Conservation (phyloP, 1,139 yeast species). For the Chernovozyma sophiae-reginae region DNA sequence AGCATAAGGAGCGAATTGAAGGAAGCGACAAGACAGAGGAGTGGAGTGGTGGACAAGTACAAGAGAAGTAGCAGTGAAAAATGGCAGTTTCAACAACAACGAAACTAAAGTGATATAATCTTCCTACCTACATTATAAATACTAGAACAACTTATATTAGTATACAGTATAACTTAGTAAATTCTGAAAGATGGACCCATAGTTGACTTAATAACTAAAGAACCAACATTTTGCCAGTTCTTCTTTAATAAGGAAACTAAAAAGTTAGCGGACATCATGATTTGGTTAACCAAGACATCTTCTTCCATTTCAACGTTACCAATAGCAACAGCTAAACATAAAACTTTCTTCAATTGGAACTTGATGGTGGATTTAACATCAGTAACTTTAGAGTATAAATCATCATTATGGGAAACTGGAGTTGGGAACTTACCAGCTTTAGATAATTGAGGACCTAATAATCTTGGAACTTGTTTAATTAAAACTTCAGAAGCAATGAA, state of each 20-base stretch:
- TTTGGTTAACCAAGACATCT: constrained; percentile 94
- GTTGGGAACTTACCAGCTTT: constrained; percentile 99
- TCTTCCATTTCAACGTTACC: constrained; percentile 99
- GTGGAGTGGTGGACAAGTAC: no score
- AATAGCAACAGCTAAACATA: constrained; percentile 89
- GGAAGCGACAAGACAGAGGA: background rate
- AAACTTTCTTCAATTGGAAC: constrained; percentile 99
- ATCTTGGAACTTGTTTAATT: constrained; percentile 99
- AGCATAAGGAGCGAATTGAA: background rate
- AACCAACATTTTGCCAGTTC: constrained; percentile 99
- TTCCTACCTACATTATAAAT: no score
- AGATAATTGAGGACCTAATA: constrained; percentile 99
- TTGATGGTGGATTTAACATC: constrained; percentile 99
- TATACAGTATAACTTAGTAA: constrained; percentile 73
- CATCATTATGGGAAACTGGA: constrained; percentile 99
- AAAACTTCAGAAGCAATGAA: constrained; percentile 99
- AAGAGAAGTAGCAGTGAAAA: no score
- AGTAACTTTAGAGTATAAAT: constrained; percentile 89
- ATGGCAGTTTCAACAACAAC: no score
- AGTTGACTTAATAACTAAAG: constrained; percentile 97
- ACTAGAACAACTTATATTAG: no score
- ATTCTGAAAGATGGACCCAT: constrained; percentile 99
- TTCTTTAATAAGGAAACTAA: constrained; percentile 98
- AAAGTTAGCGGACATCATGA: constrained; percentile 99
- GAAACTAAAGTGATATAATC: no score